Evolutionary conservation across 106 monocot genomes (phyloP).

Genomic region (Platanthera guangdongensis): DNA sequence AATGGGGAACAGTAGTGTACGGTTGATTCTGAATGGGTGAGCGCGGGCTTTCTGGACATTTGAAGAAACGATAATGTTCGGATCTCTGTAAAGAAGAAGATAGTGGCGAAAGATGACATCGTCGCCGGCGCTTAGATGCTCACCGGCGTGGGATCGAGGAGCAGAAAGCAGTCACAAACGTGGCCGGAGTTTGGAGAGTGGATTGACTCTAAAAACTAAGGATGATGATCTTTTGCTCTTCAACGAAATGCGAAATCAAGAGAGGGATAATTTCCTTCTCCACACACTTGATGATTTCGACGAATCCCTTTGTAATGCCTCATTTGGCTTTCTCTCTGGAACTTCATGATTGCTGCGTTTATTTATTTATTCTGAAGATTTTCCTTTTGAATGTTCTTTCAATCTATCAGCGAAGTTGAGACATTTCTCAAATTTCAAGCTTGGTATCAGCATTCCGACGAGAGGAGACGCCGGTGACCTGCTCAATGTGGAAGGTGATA

Average conservation of each 20-base stretch:
- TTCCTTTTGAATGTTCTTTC: neutral
- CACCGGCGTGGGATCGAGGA: conserved; percentile 42
- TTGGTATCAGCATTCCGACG: conserved; percentile 39
- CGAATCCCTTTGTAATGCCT: conserved; percentile 60
- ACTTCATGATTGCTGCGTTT: neutral
- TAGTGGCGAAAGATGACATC: conserved; percentile 65
- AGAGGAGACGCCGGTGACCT: conserved; percentile 60
- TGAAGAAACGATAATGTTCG: neutral
- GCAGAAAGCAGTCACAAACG: conserved; percentile 49
- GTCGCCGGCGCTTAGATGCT: conserved; percentile 52
- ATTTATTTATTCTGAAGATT: neutral
- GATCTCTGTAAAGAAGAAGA: neutral
- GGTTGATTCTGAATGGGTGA: neutral
- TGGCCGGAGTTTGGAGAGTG: conserved; percentile 52
- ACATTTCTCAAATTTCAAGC: conserved; percentile 49
- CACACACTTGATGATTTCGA: conserved; percentile 77
- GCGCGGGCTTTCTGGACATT: neutral
- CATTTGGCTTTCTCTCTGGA: conserved; percentile 3
- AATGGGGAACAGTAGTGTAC: neutral
- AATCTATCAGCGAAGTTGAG: conserved; percentile 52
- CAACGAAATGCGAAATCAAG: conserved; percentile 67
- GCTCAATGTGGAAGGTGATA: conserved; percentile 56
- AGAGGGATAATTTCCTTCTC: conserved; percentile 71
- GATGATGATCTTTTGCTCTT: conserved; percentile 88
- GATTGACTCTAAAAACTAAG: conserved; percentile 31